A percentile compares a stretch with the other conserved stretches of the same genome.
These are phyloP conservation scores for Mucor mucedo DNA, from an alignment of 371 early-diverging fungal species.

Conservation along the genomic window DNA sequence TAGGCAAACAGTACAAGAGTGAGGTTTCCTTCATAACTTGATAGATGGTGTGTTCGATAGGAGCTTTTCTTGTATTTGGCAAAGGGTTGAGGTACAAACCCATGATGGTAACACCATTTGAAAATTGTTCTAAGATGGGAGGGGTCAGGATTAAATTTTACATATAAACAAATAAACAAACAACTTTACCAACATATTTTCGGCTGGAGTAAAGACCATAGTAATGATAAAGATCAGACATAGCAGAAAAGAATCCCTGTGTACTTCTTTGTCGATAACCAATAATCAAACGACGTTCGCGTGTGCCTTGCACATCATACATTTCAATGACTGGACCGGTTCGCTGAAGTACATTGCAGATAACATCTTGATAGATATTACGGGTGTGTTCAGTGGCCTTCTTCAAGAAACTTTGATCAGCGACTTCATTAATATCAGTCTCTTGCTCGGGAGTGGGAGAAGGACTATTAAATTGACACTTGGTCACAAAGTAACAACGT, in stretches of 20 bases:
- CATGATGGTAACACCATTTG: constrained; percentile 96
- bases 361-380: constrained; percentile 85
- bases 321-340: constrained; percentile 96
- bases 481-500: constrained; percentile 94
- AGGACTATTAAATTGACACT: constrained; percentile 89
- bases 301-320: constrained; percentile 82
- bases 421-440: constrained; percentile 83
- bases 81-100: constrained; percentile 89
- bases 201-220: constrained; percentile 94
- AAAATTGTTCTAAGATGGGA: constrained; percentile 85
- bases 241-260: constrained; percentile 90
- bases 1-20: constrained; percentile 95
- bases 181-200: constrained; percentile 87
- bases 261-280: constrained; percentile 91
- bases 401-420: constrained; percentile 90
- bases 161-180: neutral
- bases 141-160: neutral
- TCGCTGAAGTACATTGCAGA: constrained; percentile 82
- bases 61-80: constrained; percentile 77
- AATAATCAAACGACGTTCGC: constrained; percentile 92
- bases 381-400: constrained; percentile 95
- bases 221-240: constrained; percentile 98
- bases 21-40: constrained; percentile 97
- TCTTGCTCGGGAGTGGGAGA: constrained; percentile 81
- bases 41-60: constrained; percentile 90